Evolutionary conservation across 306 rosid genomes (phyloP).

Genomic region (Lathyrus tuberosus): DNA sequence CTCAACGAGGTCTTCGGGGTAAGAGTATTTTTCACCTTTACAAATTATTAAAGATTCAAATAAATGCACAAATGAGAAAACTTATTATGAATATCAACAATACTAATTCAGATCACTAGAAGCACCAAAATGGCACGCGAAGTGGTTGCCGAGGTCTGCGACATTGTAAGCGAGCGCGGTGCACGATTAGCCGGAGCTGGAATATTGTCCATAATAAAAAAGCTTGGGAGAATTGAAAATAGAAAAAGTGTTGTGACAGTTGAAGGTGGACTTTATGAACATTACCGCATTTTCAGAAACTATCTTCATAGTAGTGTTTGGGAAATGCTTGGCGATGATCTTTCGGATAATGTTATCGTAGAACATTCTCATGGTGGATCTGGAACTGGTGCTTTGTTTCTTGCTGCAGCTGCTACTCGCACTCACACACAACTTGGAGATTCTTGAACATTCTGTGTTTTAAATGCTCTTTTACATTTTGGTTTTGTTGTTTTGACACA

Average conservation of each 20-base stretch:
- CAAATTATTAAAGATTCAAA: neutral
- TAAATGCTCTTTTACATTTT: neutral
- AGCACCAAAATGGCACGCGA: constrained; percentile 51
- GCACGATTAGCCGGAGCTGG: constrained; percentile 74
- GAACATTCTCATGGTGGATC: constrained; percentile 77
- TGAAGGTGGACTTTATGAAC: constrained; percentile 77
- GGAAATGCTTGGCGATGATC: constrained; percentile 78
- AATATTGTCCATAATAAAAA: constrained; percentile 66
- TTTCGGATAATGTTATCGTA: constrained; percentile 61
- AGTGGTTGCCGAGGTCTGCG: constrained; percentile 71
- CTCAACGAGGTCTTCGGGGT: constrained; percentile 64
- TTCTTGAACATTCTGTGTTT: constrained; percentile 30
- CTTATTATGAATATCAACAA: neutral
- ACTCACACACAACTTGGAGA: constrained; percentile 33
- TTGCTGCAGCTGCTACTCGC: constrained; percentile 60
- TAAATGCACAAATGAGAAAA: neutral
- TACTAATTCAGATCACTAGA: constrained; percentile 46
- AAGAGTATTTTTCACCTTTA: constrained; percentile 16
- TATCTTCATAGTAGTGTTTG: constrained; percentile 69
- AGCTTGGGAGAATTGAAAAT: constrained; percentile 58
- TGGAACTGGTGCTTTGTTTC: constrained; percentile 64
- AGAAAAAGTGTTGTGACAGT: constrained; percentile 61
- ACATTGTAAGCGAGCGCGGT: constrained; percentile 68
- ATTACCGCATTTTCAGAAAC: constrained; percentile 67
- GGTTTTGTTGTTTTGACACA: neutral